Evolutionary conservation across 2,329 filamentous ascomycete genomes (phyloP), one percentile per base, ranked within the genome.

Genomic region (Sporothrix pallida): DNA sequence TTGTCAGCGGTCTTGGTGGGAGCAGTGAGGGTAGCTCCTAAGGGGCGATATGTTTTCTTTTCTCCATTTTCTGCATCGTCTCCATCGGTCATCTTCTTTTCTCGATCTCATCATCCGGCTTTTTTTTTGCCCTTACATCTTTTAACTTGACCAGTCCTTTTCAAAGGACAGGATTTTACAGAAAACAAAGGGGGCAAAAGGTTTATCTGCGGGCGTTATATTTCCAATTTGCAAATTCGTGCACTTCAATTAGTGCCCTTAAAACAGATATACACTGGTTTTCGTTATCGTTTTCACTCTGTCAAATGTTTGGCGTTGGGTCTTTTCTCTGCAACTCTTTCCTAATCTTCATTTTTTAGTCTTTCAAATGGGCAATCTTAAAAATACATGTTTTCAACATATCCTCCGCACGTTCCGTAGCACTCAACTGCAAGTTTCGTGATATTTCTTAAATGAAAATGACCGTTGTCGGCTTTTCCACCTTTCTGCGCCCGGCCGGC

Each of bases 1-100:
- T 86, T 1, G 84, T 93, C 12, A 80, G 79, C 50, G 79, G 71
- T 23, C 71, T 68, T 0, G 54, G 58, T 2, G 63, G 70, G 26
- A 69, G 67, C 12, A 26, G 48, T 3, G 67, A 58, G 26, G 23
- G 48, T 2, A 70, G 50, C 52, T 58, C 50, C 0, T 56, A 48
- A 46, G 15, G 15, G 6, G 26, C n/a, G 10, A 52, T 23, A 46
- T 37, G 0, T n/a, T 44, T 70, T 56, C 48, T 62, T 46, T 31
- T 50, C 1, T 15, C 4, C 46, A 37, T 62, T 46, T 31, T 50
- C 1, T 15, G 2, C 46, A 37, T 37, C 31, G 4, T 37, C 31
- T 5, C 7, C 31, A 37, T 37, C 31, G 31, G 31, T 37, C 3
- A 37, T 60, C 31, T 12, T 46, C 10, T 46, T 62, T 15, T 15